These are phyloP conservation scores for Tetradesmus obliquus DNA, from an alignment of 139 green algal genomes.

Conservation along the genomic window DNA sequence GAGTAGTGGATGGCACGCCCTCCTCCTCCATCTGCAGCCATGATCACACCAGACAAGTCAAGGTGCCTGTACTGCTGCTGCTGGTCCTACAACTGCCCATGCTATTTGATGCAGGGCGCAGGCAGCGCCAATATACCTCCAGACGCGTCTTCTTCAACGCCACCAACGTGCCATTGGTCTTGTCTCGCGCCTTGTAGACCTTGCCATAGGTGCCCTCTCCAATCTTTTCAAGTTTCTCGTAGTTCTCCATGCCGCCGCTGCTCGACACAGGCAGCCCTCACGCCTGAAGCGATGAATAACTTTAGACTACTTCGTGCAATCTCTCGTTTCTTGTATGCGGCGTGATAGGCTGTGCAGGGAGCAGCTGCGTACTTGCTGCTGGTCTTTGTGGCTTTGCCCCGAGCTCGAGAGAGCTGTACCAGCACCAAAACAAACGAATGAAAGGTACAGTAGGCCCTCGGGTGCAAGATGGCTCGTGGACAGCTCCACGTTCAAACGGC, in stretches of 20 bases:
- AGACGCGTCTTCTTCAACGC: constrained; percentile 98
- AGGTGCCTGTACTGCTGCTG: neutral
- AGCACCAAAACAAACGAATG: no score
- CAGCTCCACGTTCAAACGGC: neutral
- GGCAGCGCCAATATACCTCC: constrained; percentile 70
- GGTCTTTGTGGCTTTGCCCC: neutral
- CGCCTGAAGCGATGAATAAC: neutral
- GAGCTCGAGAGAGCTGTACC: no score
- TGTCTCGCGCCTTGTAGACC: constrained; percentile 94
- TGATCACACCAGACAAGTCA: neutral
- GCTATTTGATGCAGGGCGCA: neutral
- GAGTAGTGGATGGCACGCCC: constrained; percentile 95
- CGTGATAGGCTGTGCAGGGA: neutral
- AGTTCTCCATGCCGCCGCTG: constrained; percentile 80
- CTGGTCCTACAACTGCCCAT: neutral
- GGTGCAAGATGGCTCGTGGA: neutral
- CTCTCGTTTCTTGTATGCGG: no score
- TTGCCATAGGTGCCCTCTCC: constrained; percentile 97
- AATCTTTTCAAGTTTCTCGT: constrained; percentile 98
- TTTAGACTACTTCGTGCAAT: neutral
- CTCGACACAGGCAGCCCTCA: neutral
- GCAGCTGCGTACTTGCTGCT: neutral
- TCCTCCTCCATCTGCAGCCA: constrained; percentile 96
- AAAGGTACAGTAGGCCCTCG: neutral
- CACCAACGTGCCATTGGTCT: constrained; percentile 86